These are phyloP conservation scores for Dryas octopetala DNA, from an alignment of 306 rosid species.

Conservation along the genomic window DNA sequence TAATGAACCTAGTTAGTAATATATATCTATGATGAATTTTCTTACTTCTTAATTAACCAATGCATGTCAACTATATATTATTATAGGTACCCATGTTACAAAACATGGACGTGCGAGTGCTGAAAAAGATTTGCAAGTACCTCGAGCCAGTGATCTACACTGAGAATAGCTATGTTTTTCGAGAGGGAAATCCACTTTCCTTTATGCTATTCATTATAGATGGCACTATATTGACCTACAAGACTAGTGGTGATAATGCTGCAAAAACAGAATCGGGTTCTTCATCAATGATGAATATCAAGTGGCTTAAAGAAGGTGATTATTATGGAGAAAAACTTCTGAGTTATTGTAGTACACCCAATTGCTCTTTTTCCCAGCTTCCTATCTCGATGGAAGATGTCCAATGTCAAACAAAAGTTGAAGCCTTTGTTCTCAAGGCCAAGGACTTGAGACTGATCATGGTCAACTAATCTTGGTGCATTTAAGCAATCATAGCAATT, in stretches of 20 bases:
- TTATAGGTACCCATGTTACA: too few species aligned
- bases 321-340: neutral
- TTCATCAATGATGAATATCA: neutral
- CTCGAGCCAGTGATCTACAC: neutral
- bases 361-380: too few species aligned
- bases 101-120: too few species aligned
- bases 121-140: too few species aligned
- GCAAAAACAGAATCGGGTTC: neutral
- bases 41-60: neutral
- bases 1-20: too few species aligned
- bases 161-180: neutral
- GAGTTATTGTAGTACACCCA: too few species aligned
- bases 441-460: neutral
- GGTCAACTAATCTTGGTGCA: neutral
- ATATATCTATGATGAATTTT: too few species aligned
- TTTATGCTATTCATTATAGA: neutral
- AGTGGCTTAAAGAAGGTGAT: neutral
- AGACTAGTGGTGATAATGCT: neutral
- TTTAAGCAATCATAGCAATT: too few species aligned
- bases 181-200: neutral
- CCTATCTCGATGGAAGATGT: neutral
- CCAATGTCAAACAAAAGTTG: neutral
- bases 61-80: too few species aligned
- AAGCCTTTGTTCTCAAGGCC: conserved; percentile 10
- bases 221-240: neutral